Percentiles rank a stretch among this genome's conserved stretches.
These are phyloP conservation scores for Blastocystis hominis DNA, from an alignment of 352 stramenopile genomes.

Conservation along the genomic window DNA sequence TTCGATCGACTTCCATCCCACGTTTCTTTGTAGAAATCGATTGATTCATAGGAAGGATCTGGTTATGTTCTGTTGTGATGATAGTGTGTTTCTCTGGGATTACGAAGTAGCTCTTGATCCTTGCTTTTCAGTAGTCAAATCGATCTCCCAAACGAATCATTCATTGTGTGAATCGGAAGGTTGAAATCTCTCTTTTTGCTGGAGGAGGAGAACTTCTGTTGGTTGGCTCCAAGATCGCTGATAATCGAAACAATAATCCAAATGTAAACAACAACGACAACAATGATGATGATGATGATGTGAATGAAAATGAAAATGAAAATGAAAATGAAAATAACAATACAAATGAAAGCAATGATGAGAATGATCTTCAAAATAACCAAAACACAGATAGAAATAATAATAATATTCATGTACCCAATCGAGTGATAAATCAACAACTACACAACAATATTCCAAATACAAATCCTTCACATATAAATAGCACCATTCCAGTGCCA, in stretches of 20 bases:
- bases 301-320: too few species aligned
- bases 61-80: background rate
- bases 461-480: too few species aligned
- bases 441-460: too few species aligned
- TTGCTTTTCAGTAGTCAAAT: background rate
- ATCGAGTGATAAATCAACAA: too few species aligned
- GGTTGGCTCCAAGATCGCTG: background rate
- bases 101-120: background rate
- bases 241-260: too few species aligned
- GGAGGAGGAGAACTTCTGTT: constrained; percentile 21
- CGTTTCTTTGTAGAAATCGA: background rate
- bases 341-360: too few species aligned
- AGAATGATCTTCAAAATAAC: too few species aligned
- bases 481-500: too few species aligned
- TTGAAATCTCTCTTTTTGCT: background rate
- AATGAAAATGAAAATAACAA: too few species aligned
- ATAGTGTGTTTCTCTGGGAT: constrained; percentile 24
- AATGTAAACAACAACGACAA: background rate
- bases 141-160: background rate
- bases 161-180: background rate
- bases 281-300: background rate
- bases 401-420: too few species aligned
- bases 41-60: background rate
- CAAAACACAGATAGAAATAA: too few species aligned
- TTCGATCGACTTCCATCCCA: constrained; percentile 27